Evolutionary conservation across 2,329 filamentous ascomycete species (phyloP).

Genomic region (Colletotrichum sp.): DNA sequence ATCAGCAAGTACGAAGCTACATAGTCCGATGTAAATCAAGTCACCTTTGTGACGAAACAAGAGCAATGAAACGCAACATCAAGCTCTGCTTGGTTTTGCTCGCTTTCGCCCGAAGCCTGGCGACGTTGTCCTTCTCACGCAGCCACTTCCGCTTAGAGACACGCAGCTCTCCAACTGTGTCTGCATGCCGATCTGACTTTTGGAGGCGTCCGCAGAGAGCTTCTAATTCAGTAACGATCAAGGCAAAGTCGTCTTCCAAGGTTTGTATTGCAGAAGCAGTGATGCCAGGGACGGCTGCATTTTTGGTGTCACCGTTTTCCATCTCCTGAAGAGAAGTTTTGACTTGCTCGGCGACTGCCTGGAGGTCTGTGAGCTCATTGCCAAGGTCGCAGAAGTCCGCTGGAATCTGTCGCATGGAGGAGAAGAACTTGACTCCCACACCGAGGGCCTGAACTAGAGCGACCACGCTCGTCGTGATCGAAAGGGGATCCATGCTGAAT

Average conservation of each 20-base stretch:
- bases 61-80: neutral
- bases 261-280: neutral
- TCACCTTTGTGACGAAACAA: neutral
- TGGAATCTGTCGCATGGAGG: neutral
- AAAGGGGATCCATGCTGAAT: neutral
- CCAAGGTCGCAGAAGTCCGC: neutral
- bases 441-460: neutral
- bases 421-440: neutral
- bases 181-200: neutral
- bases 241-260: neutral
- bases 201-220: neutral
- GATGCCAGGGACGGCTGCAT: neutral
- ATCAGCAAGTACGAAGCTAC: neutral
- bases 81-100: neutral
- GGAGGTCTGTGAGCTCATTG: neutral
- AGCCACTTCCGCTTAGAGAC: neutral
- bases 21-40: neutral
- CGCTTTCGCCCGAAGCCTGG: neutral
- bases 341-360: neutral
- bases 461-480: neutral
- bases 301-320: neutral
- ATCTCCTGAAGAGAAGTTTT: neutral
- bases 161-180: neutral
- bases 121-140: neutral
- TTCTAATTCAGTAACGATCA: neutral